Base-by-base conservation (phyloP, 1,284 basidiomycete species). In the Ustilago shanxiensis region DNA sequence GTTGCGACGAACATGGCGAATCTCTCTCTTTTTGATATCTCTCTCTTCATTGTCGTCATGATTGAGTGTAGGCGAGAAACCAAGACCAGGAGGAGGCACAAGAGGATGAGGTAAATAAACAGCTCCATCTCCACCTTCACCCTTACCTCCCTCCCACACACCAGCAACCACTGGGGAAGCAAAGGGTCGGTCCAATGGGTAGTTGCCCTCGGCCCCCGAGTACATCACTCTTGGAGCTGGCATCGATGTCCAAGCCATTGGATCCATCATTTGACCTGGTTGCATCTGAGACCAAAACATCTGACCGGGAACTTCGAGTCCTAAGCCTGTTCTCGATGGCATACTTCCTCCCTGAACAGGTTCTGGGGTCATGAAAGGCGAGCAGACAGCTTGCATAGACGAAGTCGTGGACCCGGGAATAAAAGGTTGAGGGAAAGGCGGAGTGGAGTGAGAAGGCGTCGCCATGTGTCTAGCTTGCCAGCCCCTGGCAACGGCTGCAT, bases 31-130 rank as follows among this genome's bases (percentile, higher is more conserved):
- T 39, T 50, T 56, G 52, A 52, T 54, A 20, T 33, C 16, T 11
- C 16, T 16, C 10, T 37, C 35, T 35, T 11, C 20, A 10, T 3
- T 22, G 24, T 31, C 33, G 52, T 26, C 37, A 56, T 18, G 18
- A 16, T 45, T 22, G 18, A 45, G 18, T 7, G 44, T n/a, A 2
- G 18, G 44, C 2, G 37, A 13, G 22, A 29, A 44, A 26, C 16
- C 28, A 18, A 54, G 52, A 37, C 20, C 41, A 18, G 58, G 24
- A 41, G 66, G 60, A 13, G 60, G 66, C 8, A 59, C 44, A 39
- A 68, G 50, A 14, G 66, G 26, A 13, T 54, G n/a, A n/a, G 66
- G 55, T 26, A 62, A 26, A 55, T 54, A 59, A 9, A 29, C n/a
- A n/a, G 56, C 47, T 9, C 29, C 13, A n/a, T 44, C 50, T 11